phyloP scores from a whole-genome alignment of 2,329 filamentous ascomycete species.

The Aphanocladium album region DNA sequence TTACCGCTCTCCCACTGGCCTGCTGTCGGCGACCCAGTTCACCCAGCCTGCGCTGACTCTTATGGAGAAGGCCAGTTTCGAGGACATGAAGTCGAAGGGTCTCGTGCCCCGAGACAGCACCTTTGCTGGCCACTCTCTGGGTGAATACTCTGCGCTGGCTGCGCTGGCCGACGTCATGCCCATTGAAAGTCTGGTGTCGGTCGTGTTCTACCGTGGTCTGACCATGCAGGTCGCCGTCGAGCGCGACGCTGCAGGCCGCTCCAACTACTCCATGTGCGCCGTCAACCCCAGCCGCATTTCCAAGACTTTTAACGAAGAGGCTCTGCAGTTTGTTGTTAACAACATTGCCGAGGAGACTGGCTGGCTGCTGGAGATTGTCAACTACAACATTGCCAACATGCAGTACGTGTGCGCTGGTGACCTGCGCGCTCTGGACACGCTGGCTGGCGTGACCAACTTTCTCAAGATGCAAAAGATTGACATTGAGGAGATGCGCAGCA shows the following conservation, averaged over 20 bases:
- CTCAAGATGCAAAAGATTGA: conserved; percentile 96
- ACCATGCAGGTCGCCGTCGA: conserved; percentile 99
- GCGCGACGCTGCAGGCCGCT: conserved; percentile 85
- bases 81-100: conserved; percentile 97
- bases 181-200: conserved; percentile 96
- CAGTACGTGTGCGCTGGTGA: conserved; percentile 70
- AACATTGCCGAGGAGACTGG: conserved; percentile 90
- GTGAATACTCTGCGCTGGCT: conserved; percentile 95
- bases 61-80: conserved; percentile 99
- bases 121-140: conserved; percentile 95
- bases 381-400: conserved; percentile 80
- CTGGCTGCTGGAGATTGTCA: conserved; percentile 98
- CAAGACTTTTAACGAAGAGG: conserved; percentile 98
- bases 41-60: conserved; percentile 94
- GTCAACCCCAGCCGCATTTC: conserved; percentile 98
- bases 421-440: conserved; percentile 64
- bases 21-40: conserved; percentile 96
- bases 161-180: conserved; percentile 98
- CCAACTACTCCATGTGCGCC: conserved; percentile 99
- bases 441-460: conserved; percentile 83
- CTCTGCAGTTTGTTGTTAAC: conserved; percentile 92
- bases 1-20: conserved; percentile 88
- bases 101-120: conserved; percentile 94
- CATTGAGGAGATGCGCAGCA: conserved; percentile 86
- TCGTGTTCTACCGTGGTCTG: conserved; percentile 97